Conservation (phyloP, 768 basidiomycete genomes). For the Russula sp. region DNA sequence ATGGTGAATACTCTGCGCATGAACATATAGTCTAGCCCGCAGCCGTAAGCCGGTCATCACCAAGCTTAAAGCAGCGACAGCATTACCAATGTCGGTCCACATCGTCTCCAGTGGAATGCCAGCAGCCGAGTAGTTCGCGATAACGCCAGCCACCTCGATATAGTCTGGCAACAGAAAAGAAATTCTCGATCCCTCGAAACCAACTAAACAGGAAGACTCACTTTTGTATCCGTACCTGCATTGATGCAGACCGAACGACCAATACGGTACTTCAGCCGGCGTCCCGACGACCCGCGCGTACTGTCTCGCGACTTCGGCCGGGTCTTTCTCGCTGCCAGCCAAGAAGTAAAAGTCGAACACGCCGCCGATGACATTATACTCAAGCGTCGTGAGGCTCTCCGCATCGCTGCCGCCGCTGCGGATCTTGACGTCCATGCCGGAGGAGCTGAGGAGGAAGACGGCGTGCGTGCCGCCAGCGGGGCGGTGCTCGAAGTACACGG, state of each 20-base stretch:
- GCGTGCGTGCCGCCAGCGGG: slow-evolving; percentile 55
- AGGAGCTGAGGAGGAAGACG: slow-evolving; percentile 62
- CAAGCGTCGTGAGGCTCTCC: slow-evolving; percentile 39
- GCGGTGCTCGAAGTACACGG: slow-evolving; percentile 68
- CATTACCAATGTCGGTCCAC: slow-evolving; percentile 69
- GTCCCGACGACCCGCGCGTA: slow-evolving; percentile 61
- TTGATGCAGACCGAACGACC: slow-evolving; percentile 68
- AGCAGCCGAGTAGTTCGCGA: slow-evolving; percentile 54
- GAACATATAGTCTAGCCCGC: slow-evolving; percentile 58
- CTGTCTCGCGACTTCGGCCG: slow-evolving; percentile 54
- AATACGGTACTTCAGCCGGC: slow-evolving; percentile 70
- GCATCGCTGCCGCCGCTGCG: slow-evolving; percentile 30
- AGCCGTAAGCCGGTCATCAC: background rate
- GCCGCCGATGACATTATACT: slow-evolving; percentile 76
- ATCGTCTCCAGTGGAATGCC: slow-evolving; percentile 68
- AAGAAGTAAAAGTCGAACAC: slow-evolving; percentile 77
- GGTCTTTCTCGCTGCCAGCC: slow-evolving; percentile 55
- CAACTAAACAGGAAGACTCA: slow-evolving; percentile 27
- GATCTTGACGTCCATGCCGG: slow-evolving; percentile 76
- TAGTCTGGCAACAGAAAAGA: slow-evolving; percentile 38
- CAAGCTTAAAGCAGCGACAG: background rate
- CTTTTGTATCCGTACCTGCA: slow-evolving; percentile 65
- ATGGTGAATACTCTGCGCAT: slow-evolving; percentile 61
- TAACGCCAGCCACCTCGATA: slow-evolving; percentile 55
- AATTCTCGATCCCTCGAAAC: background rate